Percentiles rank a stretch among this genome's conserved stretches.
Conservation (phyloP, 176 grass and related monocot species). For the Phyllostachys edulis region DNA sequence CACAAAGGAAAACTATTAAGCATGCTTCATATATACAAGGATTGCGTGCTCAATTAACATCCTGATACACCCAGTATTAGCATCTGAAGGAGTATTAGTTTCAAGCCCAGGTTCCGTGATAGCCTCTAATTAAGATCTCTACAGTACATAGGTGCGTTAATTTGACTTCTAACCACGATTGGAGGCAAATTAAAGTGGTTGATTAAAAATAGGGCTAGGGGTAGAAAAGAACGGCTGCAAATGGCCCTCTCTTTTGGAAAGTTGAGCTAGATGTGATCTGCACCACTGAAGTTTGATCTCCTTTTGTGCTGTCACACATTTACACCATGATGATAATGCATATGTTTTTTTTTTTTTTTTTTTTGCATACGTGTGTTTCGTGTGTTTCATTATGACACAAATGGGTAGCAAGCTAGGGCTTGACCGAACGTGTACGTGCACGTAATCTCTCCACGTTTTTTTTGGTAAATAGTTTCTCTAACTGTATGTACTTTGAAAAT, state of each 20-base stretch:
- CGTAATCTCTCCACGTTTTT: neutral
- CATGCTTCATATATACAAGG: neutral
- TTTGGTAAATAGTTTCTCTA: neutral
- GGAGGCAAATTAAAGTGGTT: neutral
- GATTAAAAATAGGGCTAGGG: neutral
- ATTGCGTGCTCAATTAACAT: neutral
- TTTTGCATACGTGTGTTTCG: neutral
- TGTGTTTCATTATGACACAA: neutral
- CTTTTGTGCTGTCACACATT: neutral
- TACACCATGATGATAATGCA: neutral
- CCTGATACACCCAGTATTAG: neutral
- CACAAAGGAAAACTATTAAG: neutral
- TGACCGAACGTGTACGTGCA: neutral
- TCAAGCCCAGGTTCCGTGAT: neutral
- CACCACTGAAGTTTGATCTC: slow-evolving; percentile 21
- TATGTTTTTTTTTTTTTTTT: neutral
- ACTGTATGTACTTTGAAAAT: no score
- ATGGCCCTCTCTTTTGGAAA: slow-evolving; percentile 17
- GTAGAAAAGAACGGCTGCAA: slow-evolving; percentile 35
- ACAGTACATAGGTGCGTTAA: neutral
- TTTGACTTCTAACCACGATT: neutral
- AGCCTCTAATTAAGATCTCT: neutral
- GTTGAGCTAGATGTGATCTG: neutral
- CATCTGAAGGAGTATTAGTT: neutral
- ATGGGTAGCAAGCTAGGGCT: neutral